Evolutionary conservation across 1,284 basidiomycete species (phyloP).

Genomic region (Ganoderma lingzhi): DNA sequence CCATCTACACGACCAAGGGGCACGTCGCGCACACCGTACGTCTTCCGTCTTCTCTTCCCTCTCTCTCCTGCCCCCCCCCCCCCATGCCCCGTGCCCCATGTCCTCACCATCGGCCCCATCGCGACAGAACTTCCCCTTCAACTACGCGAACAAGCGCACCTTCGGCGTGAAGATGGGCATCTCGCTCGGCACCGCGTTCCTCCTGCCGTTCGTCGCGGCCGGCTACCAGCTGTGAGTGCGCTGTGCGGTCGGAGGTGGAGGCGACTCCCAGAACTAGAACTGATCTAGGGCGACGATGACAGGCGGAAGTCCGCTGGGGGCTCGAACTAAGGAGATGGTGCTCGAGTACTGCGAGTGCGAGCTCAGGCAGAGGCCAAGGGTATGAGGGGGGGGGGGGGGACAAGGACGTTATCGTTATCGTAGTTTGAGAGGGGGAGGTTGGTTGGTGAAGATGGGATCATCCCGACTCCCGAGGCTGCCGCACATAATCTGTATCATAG

Average conservation of each 20-base stretch:
- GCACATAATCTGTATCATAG: conserved; percentile 1
- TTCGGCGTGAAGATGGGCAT: conserved; percentile 37
- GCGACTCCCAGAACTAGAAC: conserved; percentile 33
- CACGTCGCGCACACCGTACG: conserved; percentile 30
- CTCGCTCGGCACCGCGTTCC: conserved; percentile 34
- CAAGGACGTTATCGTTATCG: too few species aligned
- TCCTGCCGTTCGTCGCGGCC: conserved; percentile 41
- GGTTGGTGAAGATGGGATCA: neutral
- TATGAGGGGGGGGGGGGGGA: conserved; percentile 5
- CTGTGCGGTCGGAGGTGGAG: conserved; percentile 5
- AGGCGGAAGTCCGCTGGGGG: conserved; percentile 36
- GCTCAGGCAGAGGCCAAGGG: conserved; percentile 33
- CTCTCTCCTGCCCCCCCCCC: conserved; percentile 33
- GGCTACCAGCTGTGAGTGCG: conserved; percentile 41
- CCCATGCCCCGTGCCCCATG: too few species aligned
- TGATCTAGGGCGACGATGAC: conserved; percentile 32
- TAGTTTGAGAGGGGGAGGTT: neutral
- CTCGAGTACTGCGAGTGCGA: conserved; percentile 35
- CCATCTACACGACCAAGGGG: conserved; percentile 24
- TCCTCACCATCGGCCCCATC: neutral
- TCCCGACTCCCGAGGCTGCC: neutral
- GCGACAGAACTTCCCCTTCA: conserved; percentile 42
- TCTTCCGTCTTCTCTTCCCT: neutral
- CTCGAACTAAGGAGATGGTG: conserved; percentile 32
- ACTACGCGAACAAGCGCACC: conserved; percentile 34